Evolutionary conservation across 2,329 filamentous ascomycete species (phyloP), one percentile per base, ranked within the genome.

Genomic region (Metarhizium guizhouense): DNA sequence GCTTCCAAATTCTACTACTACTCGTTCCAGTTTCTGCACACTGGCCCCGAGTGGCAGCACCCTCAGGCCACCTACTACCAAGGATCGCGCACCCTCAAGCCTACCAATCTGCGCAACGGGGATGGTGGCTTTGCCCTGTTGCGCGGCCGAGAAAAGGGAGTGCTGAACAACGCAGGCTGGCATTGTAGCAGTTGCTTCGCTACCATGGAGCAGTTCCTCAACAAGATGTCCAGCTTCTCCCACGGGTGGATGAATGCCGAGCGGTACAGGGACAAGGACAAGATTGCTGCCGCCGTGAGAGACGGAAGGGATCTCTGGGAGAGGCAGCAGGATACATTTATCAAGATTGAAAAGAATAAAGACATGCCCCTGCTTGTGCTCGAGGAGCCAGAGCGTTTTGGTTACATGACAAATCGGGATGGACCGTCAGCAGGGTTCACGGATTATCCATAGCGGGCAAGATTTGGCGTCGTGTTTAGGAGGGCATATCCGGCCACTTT

Each of bases 121-220:
- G 73, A 76, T 54, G 71, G 73, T 48, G 72, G 73, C 13, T 48
- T 42, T 67, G 69, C 47, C 47, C 64, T 72, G 2, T 58, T 72
- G 1, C 69, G 73, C 38, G 67, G 67, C 84, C 59, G 71, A 74
- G 74, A 81, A 58, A 74, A 72, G 59, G 73, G 68, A 6, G 70
- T 72, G 5, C 59, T 83, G 38, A 66, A 65, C 61, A 76, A 81
- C 60, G 78, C 80, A 0, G 76, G 70, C 0, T 86, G 83, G 83
- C 82, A 85, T 65, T 86, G 82, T 71, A 82, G 78, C 53, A 79
- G 73, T 54, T 85, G 83, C 68, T 84, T 84, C 63, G 68, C 73
- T 16, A 84, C 79, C 0, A 67, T 85, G 16, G 72, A 71, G 4
- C 76, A 83, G 64, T 71, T 84, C 60, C 67, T 79, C 48, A 75